These are phyloP conservation scores for Penicillium nordicum DNA, from an alignment of 2,329 filamentous ascomycete species.

Conservation along the genomic window DNA sequence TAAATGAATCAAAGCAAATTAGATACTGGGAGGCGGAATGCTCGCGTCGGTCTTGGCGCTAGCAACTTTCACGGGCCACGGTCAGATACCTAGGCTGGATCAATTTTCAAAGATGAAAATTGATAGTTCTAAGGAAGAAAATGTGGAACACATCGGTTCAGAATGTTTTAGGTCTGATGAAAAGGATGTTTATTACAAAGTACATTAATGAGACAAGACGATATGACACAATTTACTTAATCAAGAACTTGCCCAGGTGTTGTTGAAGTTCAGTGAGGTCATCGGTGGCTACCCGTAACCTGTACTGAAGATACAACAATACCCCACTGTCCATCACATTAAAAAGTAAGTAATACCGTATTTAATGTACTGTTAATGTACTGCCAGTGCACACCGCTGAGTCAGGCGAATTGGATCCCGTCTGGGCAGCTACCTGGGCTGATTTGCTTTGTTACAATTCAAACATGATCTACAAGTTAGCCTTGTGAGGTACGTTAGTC, in stretches of 20 bases:
- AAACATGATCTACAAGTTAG: background rate
- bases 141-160: background rate
- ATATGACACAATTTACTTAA: background rate
- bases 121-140: conserved; percentile 6
- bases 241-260: background rate
- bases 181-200: background rate
- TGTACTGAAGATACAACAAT: conserved; percentile 9
- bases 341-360: background rate
- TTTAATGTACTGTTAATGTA: background rate
- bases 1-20: conserved; percentile 9
- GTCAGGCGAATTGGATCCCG: conserved; percentile 8
- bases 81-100: conserved; percentile 10
- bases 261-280: conserved; percentile 24
- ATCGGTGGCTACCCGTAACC: conserved; percentile 19
- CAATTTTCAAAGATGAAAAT: background rate
- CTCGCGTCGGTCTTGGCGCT: conserved; percentile 26
- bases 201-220: background rate
- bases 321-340: background rate
- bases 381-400: conserved; percentile 2
- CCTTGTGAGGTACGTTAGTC: background rate
- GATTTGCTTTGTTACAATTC: conserved; percentile 4
- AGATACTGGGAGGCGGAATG: conserved; percentile 19
- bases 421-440: background rate
- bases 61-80: conserved; percentile 20
- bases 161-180: background rate